These are phyloP conservation scores for Rhododendron molle DNA, from an alignment of 148 eudicot genomes.

Conservation along the genomic window DNA sequence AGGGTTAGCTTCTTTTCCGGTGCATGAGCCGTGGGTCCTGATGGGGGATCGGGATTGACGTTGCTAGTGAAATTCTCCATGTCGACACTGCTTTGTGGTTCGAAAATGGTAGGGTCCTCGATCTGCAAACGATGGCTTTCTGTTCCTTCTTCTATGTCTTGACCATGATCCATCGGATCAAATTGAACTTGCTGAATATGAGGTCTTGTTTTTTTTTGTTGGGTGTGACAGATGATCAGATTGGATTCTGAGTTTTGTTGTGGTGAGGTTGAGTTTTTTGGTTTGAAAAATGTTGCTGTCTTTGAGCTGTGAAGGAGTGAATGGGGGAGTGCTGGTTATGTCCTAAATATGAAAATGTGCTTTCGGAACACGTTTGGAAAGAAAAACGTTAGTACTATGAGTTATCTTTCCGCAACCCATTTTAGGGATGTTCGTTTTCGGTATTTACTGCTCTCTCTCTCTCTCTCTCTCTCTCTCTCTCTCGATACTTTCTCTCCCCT, in stretches of 20 bases:
- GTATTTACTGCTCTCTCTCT: no score
- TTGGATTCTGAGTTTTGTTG: neutral
- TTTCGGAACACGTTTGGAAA: slow-evolving; percentile 14
- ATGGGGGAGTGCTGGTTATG: neutral
- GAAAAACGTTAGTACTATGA: no score
- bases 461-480: no score
- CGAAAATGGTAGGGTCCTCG: slow-evolving; percentile 27
- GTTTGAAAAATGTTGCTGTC: neutral
- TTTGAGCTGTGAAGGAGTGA: neutral
- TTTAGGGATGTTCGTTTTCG: no score
- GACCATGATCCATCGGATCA: slow-evolving; percentile 18
- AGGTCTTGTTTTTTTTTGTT: neutral
- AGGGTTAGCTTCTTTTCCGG: slow-evolving; percentile 78
- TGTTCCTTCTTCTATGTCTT: slow-evolving; percentile 13
- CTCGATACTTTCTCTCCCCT: no score
- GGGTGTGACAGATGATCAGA: neutral
- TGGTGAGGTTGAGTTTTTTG: no score
- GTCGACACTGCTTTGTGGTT: slow-evolving; percentile 36
- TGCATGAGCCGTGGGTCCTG: slow-evolving; percentile 23
- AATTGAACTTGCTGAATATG: neutral
- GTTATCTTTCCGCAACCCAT: no score
- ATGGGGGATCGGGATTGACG: neutral
- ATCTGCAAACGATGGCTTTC: slow-evolving; percentile 40
- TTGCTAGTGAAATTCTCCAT: slow-evolving; percentile 27
- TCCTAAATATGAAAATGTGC: slow-evolving; percentile 12